phyloP scores from a whole-genome alignment of 2,329 filamentous ascomycete species.

The Fusarium sp. region DNA sequence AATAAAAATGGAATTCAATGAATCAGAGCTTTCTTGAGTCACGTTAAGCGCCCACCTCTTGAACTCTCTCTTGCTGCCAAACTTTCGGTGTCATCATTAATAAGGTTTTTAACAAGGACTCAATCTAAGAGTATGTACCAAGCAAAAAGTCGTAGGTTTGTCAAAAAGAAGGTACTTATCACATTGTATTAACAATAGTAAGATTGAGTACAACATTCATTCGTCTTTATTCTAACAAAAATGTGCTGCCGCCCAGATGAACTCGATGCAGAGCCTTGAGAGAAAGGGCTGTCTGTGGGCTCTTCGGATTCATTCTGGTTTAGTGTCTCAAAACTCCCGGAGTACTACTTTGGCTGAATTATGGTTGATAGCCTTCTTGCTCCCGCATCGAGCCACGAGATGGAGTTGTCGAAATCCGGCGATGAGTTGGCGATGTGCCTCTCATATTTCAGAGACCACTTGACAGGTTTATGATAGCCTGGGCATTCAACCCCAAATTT shows the following conservation, averaged over 20 bases:
- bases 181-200: not conserved
- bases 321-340: not conserved
- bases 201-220: not conserved
- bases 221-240: not conserved
- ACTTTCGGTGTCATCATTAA: too few species aligned
- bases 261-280: not conserved
- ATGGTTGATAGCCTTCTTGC: not conserved
- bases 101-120: too few species aligned
- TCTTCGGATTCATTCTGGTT: not conserved
- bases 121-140: too few species aligned
- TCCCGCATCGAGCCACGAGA: not conserved
- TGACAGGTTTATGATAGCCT: constrained; percentile 29
- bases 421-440: not conserved
- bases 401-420: fast-evolving
- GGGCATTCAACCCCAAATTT: constrained; percentile 26
- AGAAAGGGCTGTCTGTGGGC: not conserved
- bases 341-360: not conserved
- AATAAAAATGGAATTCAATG: too few species aligned
- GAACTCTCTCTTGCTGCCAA: too few species aligned
- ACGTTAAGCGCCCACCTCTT: too few species aligned
- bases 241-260: not conserved
- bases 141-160: too few species aligned
- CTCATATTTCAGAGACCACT: constrained; percentile 34
- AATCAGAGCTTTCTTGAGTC: too few species aligned
- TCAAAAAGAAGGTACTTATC: too few species aligned